Evolutionary conservation across 495 filamentous ascomycete genomes (phyloP).

Genomic region (Lepraria neglecta): DNA sequence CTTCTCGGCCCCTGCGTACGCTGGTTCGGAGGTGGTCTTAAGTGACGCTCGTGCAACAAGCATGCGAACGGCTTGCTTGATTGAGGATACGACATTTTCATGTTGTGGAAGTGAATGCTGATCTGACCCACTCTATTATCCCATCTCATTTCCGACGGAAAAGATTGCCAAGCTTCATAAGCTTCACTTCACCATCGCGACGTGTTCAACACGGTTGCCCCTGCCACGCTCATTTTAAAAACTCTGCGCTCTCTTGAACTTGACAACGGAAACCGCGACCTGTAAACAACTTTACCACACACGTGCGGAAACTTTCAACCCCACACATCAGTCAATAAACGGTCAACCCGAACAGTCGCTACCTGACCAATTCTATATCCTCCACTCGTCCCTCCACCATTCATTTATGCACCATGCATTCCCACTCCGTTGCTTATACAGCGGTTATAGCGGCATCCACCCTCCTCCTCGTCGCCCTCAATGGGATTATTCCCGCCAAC

Average conservation of each 20-base stretch:
- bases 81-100: not conserved
- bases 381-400: not conserved
- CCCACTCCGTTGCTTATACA: constrained; percentile 6
- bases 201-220: not conserved
- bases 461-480: not conserved
- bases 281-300: not conserved
- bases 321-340: not conserved
- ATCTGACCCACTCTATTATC: not conserved
- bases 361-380: not conserved
- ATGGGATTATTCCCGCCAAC: constrained; percentile 1
- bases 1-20: not conserved
- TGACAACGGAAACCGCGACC: not conserved
- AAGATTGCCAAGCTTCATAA: no score
- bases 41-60: not conserved
- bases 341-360: not conserved
- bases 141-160: not conserved
- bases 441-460: constrained; percentile 2
- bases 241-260: not conserved
- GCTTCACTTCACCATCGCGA: not conserved
- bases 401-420: constrained; percentile 10
- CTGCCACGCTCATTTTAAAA: not conserved
- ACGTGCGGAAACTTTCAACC: not conserved
- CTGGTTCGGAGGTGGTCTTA: not conserved
- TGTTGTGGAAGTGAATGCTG: not conserved
- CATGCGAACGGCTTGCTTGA: no score